A percentile compares a stretch with the other conserved stretches of the same genome.
Evolutionary conservation across 2,329 filamentous ascomycete genomes (phyloP).

Genomic region (Harringtonia lauricola): DNA sequence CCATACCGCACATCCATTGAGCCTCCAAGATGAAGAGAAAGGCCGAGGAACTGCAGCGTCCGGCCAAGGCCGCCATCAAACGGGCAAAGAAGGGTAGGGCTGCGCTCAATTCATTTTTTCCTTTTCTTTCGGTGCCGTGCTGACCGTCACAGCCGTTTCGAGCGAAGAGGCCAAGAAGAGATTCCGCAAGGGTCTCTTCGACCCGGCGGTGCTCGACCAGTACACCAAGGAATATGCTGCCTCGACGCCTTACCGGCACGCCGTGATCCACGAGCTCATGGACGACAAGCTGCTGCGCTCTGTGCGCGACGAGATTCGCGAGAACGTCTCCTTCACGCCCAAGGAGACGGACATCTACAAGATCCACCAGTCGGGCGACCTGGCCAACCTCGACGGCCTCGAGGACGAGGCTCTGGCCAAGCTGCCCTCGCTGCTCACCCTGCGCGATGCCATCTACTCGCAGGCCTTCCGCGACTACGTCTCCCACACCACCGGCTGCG

Average conservation of each 20-base stretch:
- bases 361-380: slow-evolving; percentile 95
- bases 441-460: slow-evolving; percentile 94
- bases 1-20: too few species aligned
- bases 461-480: slow-evolving; percentile 81
- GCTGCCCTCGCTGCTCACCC: slow-evolving; percentile 75
- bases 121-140: background rate
- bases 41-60: slow-evolving; percentile 34
- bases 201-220: slow-evolving; percentile 40
- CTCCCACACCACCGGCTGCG: slow-evolving; percentile 73
- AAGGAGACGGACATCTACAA: slow-evolving; percentile 99
- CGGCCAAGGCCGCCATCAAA: slow-evolving; percentile 31
- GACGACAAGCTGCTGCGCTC: slow-evolving; percentile 70
- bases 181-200: slow-evolving; percentile 58
- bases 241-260: slow-evolving; percentile 76
- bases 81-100: slow-evolving; percentile 38
- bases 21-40: slow-evolving; percentile 46
- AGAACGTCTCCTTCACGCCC: slow-evolving; percentile 88
- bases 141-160: slow-evolving; percentile 27
- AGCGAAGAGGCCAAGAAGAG: slow-evolving; percentile 40
- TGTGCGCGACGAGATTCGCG: slow-evolving; percentile 79
- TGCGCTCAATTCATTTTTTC: background rate
- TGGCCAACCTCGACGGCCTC: slow-evolving; percentile 91
- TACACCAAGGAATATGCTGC: slow-evolving; percentile 53
- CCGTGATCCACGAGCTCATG: slow-evolving; percentile 75
- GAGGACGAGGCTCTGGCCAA: slow-evolving; percentile 76